Conservation (phyloP, 2,329 filamentous ascomycete species). For the Elsinoe fawcettii region DNA sequence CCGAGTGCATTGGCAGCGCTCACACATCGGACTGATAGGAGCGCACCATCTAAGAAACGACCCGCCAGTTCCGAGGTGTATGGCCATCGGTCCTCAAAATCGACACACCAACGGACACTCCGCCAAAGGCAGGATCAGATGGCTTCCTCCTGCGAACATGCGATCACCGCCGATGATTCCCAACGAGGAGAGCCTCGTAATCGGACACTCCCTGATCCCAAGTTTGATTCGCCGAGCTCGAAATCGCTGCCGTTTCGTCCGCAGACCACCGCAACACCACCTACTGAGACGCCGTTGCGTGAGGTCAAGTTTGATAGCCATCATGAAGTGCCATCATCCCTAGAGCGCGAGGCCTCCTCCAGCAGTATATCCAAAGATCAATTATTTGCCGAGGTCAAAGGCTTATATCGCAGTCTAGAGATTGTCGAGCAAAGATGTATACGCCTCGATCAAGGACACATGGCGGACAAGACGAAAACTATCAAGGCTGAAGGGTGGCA, state of each 20-base stretch:
- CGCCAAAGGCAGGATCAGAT: neutral
- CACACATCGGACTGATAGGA: neutral
- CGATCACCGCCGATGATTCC: neutral
- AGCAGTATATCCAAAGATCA: slow-evolving; percentile 63
- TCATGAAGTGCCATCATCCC: neutral
- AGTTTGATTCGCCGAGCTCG: neutral
- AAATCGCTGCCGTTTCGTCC: neutral
- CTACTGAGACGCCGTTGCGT: slow-evolving; percentile 50
- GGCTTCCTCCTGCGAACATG: neutral
- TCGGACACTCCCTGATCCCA: neutral
- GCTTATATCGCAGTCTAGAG: slow-evolving; percentile 72
- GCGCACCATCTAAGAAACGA: slow-evolving; percentile 13
- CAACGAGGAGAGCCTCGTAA: neutral
- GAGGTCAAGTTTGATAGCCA: slow-evolving; percentile 6
- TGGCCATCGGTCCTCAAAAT: neutral
- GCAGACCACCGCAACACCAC: slow-evolving; percentile 29
- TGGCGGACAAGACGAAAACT: slow-evolving; percentile 39
- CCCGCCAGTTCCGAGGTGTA: slow-evolving; percentile 11
- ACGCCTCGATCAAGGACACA: slow-evolving; percentile 63
- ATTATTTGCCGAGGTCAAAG: slow-evolving; percentile 71
- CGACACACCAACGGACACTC: neutral
- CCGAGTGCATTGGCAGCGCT: neutral
- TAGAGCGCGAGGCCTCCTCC: slow-evolving; percentile 1
- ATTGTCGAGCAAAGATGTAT: slow-evolving; percentile 87
- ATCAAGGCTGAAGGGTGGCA: slow-evolving; percentile 58